These are phyloP conservation scores for Suillus tomentosus DNA, from an alignment of 768 basidiomycete species.

Conservation along the genomic window DNA sequence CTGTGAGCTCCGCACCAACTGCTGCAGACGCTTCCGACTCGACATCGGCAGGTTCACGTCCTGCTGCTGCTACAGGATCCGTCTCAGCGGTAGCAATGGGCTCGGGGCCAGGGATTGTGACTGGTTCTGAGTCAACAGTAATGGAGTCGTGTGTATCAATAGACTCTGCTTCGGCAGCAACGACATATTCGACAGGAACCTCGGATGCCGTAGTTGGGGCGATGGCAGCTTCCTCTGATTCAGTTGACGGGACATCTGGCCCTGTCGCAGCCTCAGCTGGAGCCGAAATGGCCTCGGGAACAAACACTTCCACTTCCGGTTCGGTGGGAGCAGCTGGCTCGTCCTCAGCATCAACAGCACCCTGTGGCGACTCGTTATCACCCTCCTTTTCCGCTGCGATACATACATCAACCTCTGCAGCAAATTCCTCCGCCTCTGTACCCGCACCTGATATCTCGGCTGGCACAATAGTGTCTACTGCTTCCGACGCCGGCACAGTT, in stretches of 20 bases:
- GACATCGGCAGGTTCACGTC: neutral
- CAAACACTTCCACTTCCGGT: neutral
- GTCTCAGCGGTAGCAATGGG: slow-evolving; percentile 5
- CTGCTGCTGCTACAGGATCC: neutral
- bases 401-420: neutral
- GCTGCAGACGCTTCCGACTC: slow-evolving; percentile 6
- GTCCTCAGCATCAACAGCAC: neutral
- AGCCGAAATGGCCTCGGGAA: neutral
- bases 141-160: neutral
- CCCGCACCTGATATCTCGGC: neutral
- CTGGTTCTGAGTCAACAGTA: neutral
- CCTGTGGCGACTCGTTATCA: neutral
- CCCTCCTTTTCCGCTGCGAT: neutral
- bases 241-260: neutral
- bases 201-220: neutral
- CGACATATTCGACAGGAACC: neutral
- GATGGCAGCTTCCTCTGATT: neutral
- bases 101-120: neutral
- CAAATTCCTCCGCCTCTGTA: neutral
- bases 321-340: slow-evolving; percentile 1
- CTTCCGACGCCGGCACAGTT: neutral
- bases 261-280: neutral
- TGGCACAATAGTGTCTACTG: neutral
- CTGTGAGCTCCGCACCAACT: neutral
- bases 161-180: neutral